A percentile compares a stretch with the other conserved stretches of the same genome.
Evolutionary conservation across 2,329 filamentous ascomycete species (phyloP).

Genomic region (Teratosphaeria nubilosa): DNA sequence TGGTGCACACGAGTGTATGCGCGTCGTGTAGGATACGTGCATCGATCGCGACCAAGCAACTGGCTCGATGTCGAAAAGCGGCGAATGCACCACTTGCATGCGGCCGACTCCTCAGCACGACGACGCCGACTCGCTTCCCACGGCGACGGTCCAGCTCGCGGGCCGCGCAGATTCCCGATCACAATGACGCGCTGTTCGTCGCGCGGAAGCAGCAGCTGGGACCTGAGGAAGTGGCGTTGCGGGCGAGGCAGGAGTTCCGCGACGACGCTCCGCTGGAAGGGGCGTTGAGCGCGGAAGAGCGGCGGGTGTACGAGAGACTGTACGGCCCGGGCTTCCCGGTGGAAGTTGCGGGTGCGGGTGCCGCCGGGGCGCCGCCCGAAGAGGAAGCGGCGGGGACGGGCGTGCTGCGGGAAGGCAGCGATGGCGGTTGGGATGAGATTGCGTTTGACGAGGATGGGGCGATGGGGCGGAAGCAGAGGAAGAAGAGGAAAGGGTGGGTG

Average conservation of each 20-base stretch:
- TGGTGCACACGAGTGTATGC: not conserved
- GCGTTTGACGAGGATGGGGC: slow-evolving; percentile 31
- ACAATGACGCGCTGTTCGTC: not conserved
- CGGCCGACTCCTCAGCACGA: not conserved
- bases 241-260: slow-evolving; percentile 3
- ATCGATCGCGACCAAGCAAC: slow-evolving; percentile 9
- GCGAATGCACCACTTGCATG: not conserved
- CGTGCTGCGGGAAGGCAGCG: slow-evolving; percentile 45
- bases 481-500: slow-evolving; percentile 21
- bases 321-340: slow-evolving; percentile 63
- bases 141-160: not conserved
- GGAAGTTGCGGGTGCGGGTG: too few relatives aligned
- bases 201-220: not conserved
- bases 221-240: not conserved
- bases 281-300: slow-evolving; percentile 60
- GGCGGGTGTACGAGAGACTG: slow-evolving; percentile 64
- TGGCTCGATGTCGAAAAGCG: slow-evolving; percentile 2
- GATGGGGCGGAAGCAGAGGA: slow-evolving; percentile 17
- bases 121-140: not conserved
- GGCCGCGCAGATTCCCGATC: not conserved
- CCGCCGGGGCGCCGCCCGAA: not conserved
- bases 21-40: slow-evolving; percentile 11
- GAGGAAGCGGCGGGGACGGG: not conserved
- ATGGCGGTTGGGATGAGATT: slow-evolving; percentile 54
- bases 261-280: slow-evolving; percentile 49